Percentiles rank a stretch among this genome's conserved stretches.
These are phyloP conservation scores for Saitozyma podzolica DNA, from an alignment of 768 basidiomycete genomes.

Conservation along the genomic window DNA sequence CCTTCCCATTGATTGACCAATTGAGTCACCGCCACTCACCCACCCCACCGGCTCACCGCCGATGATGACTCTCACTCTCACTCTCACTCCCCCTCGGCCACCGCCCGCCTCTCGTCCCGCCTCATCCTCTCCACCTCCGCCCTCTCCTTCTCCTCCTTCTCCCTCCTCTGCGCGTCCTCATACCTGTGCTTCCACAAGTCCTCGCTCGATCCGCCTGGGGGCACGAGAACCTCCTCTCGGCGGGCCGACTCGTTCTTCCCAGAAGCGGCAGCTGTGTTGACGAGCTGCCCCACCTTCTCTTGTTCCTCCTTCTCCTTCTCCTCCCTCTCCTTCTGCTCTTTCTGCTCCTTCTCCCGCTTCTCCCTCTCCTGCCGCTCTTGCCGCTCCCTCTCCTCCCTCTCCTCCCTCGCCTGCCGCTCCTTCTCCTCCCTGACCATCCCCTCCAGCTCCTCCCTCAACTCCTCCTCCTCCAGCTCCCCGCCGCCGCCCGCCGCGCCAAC, in stretches of 20 bases:
- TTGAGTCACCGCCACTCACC: too few species aligned
- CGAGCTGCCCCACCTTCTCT: not conserved
- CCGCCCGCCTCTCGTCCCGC: constrained; percentile 26
- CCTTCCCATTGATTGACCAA: too few species aligned
- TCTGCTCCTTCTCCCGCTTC: constrained; percentile 6
- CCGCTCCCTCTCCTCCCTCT: constrained; percentile 11
- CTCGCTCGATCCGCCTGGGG: not conserved
- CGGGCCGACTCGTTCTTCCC: too few species aligned
- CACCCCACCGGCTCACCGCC: too few species aligned
- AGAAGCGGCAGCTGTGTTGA: not conserved
- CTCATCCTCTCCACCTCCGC: constrained; percentile 29
- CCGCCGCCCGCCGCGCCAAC: constrained; percentile 52
- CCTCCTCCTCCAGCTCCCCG: constrained; percentile 57
- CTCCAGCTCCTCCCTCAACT: constrained; percentile 67
- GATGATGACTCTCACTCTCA: not conserved
- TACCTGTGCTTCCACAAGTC: constrained; percentile 22
- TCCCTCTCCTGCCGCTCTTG: constrained; percentile 13
- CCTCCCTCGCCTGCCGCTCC: constrained; percentile 45
- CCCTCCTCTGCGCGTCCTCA: constrained; percentile 29
- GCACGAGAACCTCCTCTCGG: too few species aligned
- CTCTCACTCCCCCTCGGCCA: constrained; percentile 15
- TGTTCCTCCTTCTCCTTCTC: constrained; percentile 18
- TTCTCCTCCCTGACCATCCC: constrained; percentile 59
- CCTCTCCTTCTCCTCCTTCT: constrained; percentile 28
- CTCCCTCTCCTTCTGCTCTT: constrained; percentile 12